These are phyloP conservation scores for Phialophora verrucosa DNA, from an alignment of 2,329 filamentous ascomycete species.

Conservation along the genomic window DNA sequence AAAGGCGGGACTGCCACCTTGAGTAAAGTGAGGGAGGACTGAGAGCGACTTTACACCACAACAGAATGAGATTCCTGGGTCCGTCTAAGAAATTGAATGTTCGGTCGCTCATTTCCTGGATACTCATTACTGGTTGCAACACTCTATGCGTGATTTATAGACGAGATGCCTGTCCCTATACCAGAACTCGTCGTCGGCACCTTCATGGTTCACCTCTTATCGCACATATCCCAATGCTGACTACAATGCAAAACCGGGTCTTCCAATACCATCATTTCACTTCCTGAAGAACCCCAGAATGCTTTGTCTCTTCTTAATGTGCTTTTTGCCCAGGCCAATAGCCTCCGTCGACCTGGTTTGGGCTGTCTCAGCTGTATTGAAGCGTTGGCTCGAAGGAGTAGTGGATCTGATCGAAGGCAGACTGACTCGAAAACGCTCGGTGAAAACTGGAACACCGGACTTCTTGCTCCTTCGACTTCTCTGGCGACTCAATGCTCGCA, in stretches of 20 bases:
- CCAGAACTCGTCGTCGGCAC: slow-evolving; percentile 5
- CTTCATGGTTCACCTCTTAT: background rate
- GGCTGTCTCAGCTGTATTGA: slow-evolving; percentile 18
- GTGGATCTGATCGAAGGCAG: slow-evolving; percentile 31
- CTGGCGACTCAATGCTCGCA: slow-evolving; percentile 48
- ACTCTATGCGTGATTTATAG: slow-evolving; percentile 10
- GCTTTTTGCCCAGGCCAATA: slow-evolving; percentile 29
- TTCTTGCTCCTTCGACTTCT: slow-evolving; percentile 41
- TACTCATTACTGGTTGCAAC: background rate
- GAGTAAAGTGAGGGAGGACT: background rate
- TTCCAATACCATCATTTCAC: slow-evolving; percentile 17
- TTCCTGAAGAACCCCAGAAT: slow-evolving; percentile 40
- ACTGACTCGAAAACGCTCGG: slow-evolving; percentile 25
- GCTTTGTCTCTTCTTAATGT: slow-evolving; percentile 38
- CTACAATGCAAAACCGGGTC: slow-evolving; percentile 3
- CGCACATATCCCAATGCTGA: slow-evolving; percentile 2
- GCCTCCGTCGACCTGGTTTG: slow-evolving; percentile 31
- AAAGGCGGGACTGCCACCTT: background rate
- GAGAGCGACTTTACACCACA: background rate
- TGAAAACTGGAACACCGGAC: slow-evolving; percentile 27
- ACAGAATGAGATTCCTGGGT: background rate
- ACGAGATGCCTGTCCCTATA: slow-evolving; percentile 15
- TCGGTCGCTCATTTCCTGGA: background rate
- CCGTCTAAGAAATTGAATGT: background rate
- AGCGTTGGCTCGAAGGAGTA: slow-evolving; percentile 33